Conservation (phyloP, 2,329 filamentous ascomycete species). For the Xylaria sp. region DNA sequence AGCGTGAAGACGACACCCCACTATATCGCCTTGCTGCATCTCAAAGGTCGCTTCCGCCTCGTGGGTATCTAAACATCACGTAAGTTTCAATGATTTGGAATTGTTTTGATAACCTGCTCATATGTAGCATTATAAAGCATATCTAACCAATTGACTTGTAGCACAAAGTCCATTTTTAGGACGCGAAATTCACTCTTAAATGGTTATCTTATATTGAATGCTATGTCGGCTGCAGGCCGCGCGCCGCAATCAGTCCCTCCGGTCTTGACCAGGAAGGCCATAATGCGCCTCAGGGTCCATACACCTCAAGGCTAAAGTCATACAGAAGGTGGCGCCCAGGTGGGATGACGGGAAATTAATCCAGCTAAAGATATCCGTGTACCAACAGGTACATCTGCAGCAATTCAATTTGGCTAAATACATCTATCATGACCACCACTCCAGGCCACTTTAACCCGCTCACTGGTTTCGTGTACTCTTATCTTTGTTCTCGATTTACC, state of each 20-base stretch:
- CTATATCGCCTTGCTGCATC: conserved; percentile 9
- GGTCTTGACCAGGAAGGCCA: conserved; percentile 24
- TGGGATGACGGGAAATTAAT: conserved; percentile 18
- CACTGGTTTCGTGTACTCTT: conserved; percentile 1
- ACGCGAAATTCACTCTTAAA: conserved; percentile 7
- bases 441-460: conserved; percentile 22
- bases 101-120: conserved; percentile 17
- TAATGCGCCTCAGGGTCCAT: neutral
- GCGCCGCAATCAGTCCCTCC: conserved; percentile 22
- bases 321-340: conserved; percentile 22
- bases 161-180: conserved; percentile 23
- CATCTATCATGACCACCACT: conserved; percentile 7
- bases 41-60: conserved; percentile 15
- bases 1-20: neutral
- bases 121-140: conserved; percentile 18
- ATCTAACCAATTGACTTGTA: conserved; percentile 19
- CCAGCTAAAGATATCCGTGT: conserved; percentile 2
- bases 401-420: conserved; percentile 29
- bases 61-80: conserved; percentile 12
- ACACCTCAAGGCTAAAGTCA: conserved; percentile 28
- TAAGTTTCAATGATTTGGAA: conserved; percentile 29
- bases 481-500: conserved; percentile 5
- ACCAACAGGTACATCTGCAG: conserved; percentile 17
- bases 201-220: conserved; percentile 22
- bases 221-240: conserved; percentile 18